Evolutionary conservation across 2,329 filamentous ascomycete genomes (phyloP).

Genomic region (Zarea fungicola): DNA sequence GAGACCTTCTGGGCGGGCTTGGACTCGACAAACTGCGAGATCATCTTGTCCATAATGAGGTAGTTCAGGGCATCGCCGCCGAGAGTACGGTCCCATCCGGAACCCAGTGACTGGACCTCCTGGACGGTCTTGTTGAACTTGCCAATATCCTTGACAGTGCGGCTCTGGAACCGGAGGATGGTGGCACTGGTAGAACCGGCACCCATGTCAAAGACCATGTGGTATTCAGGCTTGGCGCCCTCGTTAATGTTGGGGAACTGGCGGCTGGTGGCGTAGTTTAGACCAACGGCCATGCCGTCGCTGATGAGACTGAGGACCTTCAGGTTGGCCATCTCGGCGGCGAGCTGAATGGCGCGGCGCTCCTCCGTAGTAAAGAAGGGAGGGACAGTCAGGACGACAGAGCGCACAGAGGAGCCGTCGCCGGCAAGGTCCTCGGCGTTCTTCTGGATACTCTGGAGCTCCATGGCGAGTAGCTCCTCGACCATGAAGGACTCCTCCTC

Average conservation of each 20-base stretch:
- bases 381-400: constrained; percentile 84
- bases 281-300: constrained; percentile 84
- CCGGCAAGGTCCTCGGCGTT: constrained; percentile 84
- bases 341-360: constrained; percentile 76
- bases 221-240: constrained; percentile 80
- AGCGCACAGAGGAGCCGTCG: constrained; percentile 65
- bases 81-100: constrained; percentile 82
- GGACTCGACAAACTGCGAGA: constrained; percentile 69
- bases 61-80: constrained; percentile 87
- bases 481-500: constrained; percentile 68
- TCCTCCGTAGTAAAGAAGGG: constrained; percentile 88
- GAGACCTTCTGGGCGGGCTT: constrained; percentile 60
- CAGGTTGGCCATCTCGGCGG: constrained; percentile 81
- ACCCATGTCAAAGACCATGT: constrained; percentile 96
- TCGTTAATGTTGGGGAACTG: constrained; percentile 82
- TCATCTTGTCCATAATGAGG: constrained; percentile 83
- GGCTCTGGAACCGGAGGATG: constrained; percentile 82
- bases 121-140: constrained; percentile 96
- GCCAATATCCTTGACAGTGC: constrained; percentile 82
- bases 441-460: constrained; percentile 82
- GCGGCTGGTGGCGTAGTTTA: constrained; percentile 91
- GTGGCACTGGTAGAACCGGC: constrained; percentile 91
- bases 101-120: constrained; percentile 83
- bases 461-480: constrained; percentile 94
- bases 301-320: constrained; percentile 80